Base-by-base conservation (phyloP, 2,329 filamentous ascomycete genomes). In the Penicillium sp. region DNA sequence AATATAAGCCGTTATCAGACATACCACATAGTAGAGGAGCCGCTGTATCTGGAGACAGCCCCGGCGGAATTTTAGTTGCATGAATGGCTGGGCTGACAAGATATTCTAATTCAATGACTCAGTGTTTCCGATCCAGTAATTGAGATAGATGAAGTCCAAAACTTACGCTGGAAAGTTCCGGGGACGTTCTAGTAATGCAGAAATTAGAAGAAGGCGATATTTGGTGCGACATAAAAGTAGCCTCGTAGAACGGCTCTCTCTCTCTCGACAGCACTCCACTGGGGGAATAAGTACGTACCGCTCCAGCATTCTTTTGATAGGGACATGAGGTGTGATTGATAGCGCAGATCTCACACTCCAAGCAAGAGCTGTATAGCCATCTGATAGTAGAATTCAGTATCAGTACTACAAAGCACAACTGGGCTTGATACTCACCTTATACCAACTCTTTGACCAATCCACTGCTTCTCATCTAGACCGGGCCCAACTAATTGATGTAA, bases 311-410 rank as follows among this genome's bases (percentile, higher is more conserved):
- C 55, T 72, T 74, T 64, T 78, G 76, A 50, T 72, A 70, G 0
- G 76, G 76, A 66, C 76, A 79, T 15, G 75, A 75, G 1, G 75
- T 79, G 62, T 76, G 72, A 38, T 78, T 77, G 30, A 76, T 66
- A 1, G 70, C 72, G 47, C 76, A 79, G 26, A 78, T 77, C 53
- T 78, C 76, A 50, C 76, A 78, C n/a, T 70, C 61, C 19, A 76
- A 62, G 50, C 76, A 79, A 38, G 76, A 75, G 58, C 75, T 78
- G 53, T 76, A 77, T 7, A 76, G 69, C 76, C 76, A 79, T 60
- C 75, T 78, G 50, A 15, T 10, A 13, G 9, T 40, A 19, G 49
- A n/a, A 24, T 19, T 33, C 26, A n/a, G 37, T 13, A 9, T 38
- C 17, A 37, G 24, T 35, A 17, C 38, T 4, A n/a, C 9, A 35